These are phyloP conservation scores for Biscogniauxia sp. DNA, from an alignment of 2,329 filamentous ascomycete genomes.

Conservation along the genomic window DNA sequence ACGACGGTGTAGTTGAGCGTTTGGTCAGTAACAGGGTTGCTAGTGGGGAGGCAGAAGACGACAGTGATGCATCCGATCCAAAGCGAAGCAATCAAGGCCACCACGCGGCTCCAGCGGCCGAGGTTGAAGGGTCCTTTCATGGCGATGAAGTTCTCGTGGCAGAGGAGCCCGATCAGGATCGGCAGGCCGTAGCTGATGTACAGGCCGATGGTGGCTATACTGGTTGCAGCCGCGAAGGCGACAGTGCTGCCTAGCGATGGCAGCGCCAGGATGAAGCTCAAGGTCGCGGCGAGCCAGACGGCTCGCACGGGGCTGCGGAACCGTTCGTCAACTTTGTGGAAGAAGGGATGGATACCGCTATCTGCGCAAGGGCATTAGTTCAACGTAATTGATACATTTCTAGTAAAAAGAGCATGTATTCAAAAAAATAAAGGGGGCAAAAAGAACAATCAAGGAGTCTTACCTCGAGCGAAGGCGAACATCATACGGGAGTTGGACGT, in stretches of 20 bases:
- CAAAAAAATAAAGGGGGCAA: no score
- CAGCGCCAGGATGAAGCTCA: slow-evolving; percentile 54
- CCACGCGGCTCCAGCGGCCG: slow-evolving; percentile 40
- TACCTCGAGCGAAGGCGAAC: slow-evolving; percentile 51
- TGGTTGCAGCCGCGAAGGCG: slow-evolving; percentile 57
- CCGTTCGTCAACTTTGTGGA: slow-evolving; percentile 49
- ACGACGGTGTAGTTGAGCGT: slow-evolving; percentile 60
- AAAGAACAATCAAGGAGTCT: no score
- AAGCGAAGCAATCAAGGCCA: slow-evolving; percentile 45
- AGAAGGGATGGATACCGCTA: slow-evolving; percentile 53
- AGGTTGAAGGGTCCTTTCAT: slow-evolving; percentile 58
- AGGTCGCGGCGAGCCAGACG: slow-evolving; percentile 53
- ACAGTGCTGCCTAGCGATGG: slow-evolving; percentile 54
- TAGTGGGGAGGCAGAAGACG: slow-evolving; percentile 55
- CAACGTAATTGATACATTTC: neutral
- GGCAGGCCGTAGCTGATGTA: slow-evolving; percentile 59
- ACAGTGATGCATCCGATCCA: slow-evolving; percentile 57
- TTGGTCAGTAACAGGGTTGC: slow-evolving; percentile 54
- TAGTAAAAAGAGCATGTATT: no score
- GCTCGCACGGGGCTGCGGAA: slow-evolving; percentile 51
- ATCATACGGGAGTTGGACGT: slow-evolving; percentile 59
- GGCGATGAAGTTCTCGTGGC: slow-evolving; percentile 44
- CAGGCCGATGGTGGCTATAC: slow-evolving; percentile 57
- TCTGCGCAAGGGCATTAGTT: slow-evolving; percentile 31
- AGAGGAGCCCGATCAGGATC: slow-evolving; percentile 47